Conservation (phyloP, 768 basidiomycete genomes). For the Serendipita sp. region DNA sequence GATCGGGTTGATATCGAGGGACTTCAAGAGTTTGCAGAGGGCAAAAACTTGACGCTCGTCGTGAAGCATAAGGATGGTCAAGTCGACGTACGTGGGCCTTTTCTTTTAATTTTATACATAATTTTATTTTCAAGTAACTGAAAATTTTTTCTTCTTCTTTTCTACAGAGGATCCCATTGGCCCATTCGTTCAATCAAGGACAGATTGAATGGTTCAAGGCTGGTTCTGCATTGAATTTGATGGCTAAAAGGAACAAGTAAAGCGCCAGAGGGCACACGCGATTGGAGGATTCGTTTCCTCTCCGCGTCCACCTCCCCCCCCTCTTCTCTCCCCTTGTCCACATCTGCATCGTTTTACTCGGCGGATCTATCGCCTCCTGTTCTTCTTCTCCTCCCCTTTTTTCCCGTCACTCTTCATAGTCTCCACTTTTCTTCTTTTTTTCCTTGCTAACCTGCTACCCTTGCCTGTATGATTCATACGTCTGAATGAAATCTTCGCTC, state of each 20-base stretch:
- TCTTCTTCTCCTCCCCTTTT: too few species aligned
- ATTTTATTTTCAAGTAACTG: constrained; percentile 12
- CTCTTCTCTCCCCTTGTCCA: too few species aligned
- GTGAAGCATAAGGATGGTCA: constrained; percentile 72
- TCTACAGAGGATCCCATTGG: constrained; percentile 51
- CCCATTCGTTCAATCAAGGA: constrained; percentile 92
- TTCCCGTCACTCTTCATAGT: too few species aligned
- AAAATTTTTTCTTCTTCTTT: constrained; percentile 7
- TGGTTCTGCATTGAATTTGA: constrained; percentile 77
- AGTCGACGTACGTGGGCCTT: constrained; percentile 35
- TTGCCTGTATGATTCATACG: too few species aligned
- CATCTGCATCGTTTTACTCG: too few species aligned
- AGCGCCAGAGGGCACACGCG: neutral
- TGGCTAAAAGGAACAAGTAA: neutral
- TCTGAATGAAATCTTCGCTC: too few species aligned
- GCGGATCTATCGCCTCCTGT: too few species aligned
- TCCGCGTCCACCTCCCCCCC: too few species aligned
- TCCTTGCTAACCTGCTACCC: too few species aligned
- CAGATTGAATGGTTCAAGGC: constrained; percentile 99
- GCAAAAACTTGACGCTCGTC: constrained; percentile 73
- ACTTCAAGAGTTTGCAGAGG: constrained; percentile 75
- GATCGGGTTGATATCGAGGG: constrained; percentile 86
- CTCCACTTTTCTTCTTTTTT: too few species aligned
- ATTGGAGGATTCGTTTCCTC: too few species aligned
- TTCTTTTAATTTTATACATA: too few species aligned